A percentile compares a stretch with the other conserved stretches of the same genome.
Evolutionary conservation across 1,139 yeast genomes (phyloP).

Genomic region (Kodamaea arcana): DNA sequence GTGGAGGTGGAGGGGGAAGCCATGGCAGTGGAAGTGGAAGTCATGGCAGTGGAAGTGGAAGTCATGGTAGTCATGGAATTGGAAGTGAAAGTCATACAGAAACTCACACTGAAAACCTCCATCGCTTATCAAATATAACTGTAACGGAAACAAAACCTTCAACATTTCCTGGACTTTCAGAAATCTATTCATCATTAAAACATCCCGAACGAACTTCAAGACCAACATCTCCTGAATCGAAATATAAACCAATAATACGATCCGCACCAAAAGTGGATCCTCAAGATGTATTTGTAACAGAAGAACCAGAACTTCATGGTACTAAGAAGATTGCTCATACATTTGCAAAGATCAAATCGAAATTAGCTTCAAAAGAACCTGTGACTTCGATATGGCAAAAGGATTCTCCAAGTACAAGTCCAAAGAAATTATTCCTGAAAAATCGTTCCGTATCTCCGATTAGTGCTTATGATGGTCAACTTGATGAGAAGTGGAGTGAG

Average conservation of each 20-base stretch:
- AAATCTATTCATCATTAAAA: not conserved
- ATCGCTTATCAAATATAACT: not conserved
- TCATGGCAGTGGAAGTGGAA: too few species aligned
- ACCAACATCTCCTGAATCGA: not conserved
- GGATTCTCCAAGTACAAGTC: conserved; percentile 6
- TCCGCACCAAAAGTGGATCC: not conserved
- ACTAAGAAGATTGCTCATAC: conserved; percentile 23
- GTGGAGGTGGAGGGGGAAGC: too few species aligned
- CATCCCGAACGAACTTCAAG: not conserved
- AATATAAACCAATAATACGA: not conserved
- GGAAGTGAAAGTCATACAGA: too few species aligned
- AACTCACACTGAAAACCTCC: too few species aligned
- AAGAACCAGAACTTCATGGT: conserved; percentile 11
- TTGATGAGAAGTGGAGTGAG: too few species aligned
- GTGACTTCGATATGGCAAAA: conserved; percentile 23
- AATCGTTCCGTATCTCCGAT: conserved; percentile 15
- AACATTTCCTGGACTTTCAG: not conserved
- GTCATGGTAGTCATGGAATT: too few species aligned
- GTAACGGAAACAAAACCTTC: not conserved
- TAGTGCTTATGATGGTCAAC: conserved; percentile 15
- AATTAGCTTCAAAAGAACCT: conserved; percentile 36
- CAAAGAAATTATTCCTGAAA: conserved; percentile 4
- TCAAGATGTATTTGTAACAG: conserved; percentile 15
- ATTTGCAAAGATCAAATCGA: conserved; percentile 29
- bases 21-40: too few species aligned